Conservation (phyloP, 2,329 filamentous ascomycete species). For the Xenoacremonium recifei region DNA sequence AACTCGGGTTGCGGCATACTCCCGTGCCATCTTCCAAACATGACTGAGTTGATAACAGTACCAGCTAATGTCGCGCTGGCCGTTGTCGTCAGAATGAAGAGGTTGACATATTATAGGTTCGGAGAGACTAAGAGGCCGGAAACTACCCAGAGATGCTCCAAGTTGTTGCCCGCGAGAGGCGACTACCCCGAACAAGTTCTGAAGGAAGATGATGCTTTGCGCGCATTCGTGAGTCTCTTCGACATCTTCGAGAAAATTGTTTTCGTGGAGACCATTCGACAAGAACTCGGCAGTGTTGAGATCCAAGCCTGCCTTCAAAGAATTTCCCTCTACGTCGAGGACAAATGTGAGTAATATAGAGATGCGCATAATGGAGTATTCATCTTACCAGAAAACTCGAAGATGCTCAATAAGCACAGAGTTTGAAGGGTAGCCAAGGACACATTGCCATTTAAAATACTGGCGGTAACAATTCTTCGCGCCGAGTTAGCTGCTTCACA, state of each 20-base stretch:
- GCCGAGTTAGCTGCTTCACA: slow-evolving; percentile 9
- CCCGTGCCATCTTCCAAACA: slow-evolving; percentile 45
- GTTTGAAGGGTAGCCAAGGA: slow-evolving; percentile 38
- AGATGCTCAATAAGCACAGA: slow-evolving; percentile 35
- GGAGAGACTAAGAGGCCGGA: background rate
- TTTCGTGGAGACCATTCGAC: slow-evolving; percentile 16
- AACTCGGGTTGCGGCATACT: slow-evolving; percentile 45
- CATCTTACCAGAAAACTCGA: slow-evolving; percentile 34
- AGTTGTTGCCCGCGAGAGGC: background rate
- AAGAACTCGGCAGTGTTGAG: slow-evolving; percentile 23
- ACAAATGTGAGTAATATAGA: background rate
- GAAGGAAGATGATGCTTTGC: slow-evolving; percentile 41
- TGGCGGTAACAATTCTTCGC: slow-evolving; percentile 30
- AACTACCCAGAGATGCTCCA: background rate
- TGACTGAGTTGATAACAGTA: slow-evolving; percentile 44
- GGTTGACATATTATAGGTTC: background rate
- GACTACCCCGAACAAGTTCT: slow-evolving; percentile 28
- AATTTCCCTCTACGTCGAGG: slow-evolving; percentile 17
- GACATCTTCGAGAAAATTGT: slow-evolving; percentile 14
- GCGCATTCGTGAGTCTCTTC: slow-evolving; percentile 31
- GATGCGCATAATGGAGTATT: background rate
- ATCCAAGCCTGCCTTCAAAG: slow-evolving; percentile 20
- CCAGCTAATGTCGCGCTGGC: slow-evolving; percentile 32
- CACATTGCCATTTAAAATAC: slow-evolving; percentile 32
- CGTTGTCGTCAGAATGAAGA: background rate